A percentile compares a stretch with the other conserved stretches of the same genome.
Conservation (phyloP, 176 grass and related monocot genomes). For the barley (Hordeum vulgare) region DNA sequence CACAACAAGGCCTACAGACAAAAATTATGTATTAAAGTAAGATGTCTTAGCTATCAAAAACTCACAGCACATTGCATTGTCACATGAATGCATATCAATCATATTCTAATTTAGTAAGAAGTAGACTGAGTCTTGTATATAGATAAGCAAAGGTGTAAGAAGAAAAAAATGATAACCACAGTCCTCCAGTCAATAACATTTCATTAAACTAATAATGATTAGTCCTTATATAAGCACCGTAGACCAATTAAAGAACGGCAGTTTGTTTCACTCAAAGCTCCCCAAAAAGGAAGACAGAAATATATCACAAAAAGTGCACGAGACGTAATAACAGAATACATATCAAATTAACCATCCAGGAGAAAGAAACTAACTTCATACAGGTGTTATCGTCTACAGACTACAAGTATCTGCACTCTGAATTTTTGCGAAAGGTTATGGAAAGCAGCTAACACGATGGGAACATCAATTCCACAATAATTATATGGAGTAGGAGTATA, state of each 20-base stretch:
- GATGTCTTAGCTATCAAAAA: constrained; percentile 12
- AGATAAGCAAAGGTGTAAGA: neutral
- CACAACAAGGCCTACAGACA: neutral
- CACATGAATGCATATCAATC: neutral
- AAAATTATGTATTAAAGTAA: neutral
- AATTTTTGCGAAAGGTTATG: neutral
- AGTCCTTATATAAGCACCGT: neutral
- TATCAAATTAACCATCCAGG: neutral
- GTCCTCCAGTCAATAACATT: neutral
- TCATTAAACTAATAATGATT: neutral
- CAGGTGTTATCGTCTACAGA: neutral
- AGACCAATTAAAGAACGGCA: neutral
- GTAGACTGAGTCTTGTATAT: neutral
- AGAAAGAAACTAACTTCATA: neutral
- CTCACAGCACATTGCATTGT: neutral
- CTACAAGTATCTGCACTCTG: neutral
- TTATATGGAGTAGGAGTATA: neutral
- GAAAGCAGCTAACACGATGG: neutral
- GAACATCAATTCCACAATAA: neutral
- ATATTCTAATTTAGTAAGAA: neutral
- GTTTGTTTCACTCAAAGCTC: neutral
- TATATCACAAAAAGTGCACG: neutral
- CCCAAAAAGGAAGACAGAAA: neutral
- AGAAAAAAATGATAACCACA: neutral
- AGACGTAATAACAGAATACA: neutral